Conservation (phyloP, 2,329 filamentous ascomycete species). For the Aspergillus persii region DNA sequence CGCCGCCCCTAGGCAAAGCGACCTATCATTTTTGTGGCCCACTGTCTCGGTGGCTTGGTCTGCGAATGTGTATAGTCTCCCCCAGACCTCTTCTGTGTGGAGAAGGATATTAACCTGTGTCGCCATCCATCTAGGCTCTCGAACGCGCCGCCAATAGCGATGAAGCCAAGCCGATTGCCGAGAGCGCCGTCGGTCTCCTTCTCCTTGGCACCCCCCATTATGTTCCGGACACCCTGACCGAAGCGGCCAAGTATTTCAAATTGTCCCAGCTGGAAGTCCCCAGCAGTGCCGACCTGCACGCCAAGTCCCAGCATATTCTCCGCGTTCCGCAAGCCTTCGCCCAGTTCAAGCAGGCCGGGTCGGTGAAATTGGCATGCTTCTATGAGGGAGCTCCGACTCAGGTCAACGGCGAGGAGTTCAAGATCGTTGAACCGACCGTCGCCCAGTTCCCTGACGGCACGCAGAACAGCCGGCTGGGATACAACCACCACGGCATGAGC, state of each 20-base stretch:
- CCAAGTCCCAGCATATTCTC: background rate
- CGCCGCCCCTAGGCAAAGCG: background rate
- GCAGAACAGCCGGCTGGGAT: background rate
- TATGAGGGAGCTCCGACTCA: slow-evolving; percentile 2
- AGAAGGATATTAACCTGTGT: too few species aligned
- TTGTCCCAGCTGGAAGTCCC: background rate
- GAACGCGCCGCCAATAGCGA: too few species aligned
- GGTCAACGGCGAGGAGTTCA: background rate
- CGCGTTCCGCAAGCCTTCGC: background rate
- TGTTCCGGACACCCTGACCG: too few species aligned
- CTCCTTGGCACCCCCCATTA: too few species aligned
- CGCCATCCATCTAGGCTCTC: too few species aligned
- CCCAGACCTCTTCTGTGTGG: too few species aligned
- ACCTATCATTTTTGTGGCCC: slow-evolving; percentile 4
- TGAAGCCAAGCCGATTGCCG: too few species aligned
- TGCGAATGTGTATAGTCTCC: background rate
- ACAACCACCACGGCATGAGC: slow-evolving; percentile 2
- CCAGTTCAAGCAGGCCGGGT: background rate
- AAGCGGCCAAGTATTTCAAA: slow-evolving; percentile 1
- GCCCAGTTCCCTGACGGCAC: too few species aligned
- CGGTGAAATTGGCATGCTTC: slow-evolving; percentile 1
- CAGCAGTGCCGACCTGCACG: background rate
- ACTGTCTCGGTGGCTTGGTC: slow-evolving; percentile 3
- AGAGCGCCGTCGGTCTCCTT: too few species aligned
- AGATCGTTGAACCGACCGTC: too few species aligned